phyloP scores from a whole-genome alignment of 768 basidiomycete species.

The Suillus hirtellus region DNA sequence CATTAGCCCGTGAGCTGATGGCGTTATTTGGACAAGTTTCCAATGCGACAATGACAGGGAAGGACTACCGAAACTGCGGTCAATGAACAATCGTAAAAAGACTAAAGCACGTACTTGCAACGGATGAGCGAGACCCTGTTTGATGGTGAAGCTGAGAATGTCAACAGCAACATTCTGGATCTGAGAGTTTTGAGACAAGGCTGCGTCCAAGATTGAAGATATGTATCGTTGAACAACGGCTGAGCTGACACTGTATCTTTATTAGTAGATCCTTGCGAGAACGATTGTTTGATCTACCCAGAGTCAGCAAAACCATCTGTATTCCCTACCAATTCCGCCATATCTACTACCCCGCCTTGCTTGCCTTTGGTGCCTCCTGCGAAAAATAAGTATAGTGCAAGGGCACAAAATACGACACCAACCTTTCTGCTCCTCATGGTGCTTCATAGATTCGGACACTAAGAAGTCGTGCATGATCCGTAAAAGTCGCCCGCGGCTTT shows the following conservation, averaged over 20 bases:
- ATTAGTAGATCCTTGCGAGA: not conserved
- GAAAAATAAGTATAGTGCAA: not conserved
- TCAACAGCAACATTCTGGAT: conserved; percentile 87
- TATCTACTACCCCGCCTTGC: conserved; percentile 59
- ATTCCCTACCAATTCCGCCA: conserved; percentile 94
- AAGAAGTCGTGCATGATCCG: conserved; percentile 93
- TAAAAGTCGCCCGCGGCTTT: conserved; percentile 70
- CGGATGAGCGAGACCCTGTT: conserved; percentile 94
- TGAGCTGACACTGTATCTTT: conserved; percentile 75
- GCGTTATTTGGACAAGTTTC: conserved; percentile 72
- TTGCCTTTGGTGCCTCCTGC: conserved; percentile 25
- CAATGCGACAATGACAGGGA: conserved; percentile 90
- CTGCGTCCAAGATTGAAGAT: conserved; percentile 75
- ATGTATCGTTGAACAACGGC: conserved; percentile 94
- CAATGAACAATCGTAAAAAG: not conserved
- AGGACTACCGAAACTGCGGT: conserved; percentile 53
- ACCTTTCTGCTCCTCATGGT: conserved; percentile 73
- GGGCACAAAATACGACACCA: not conserved
- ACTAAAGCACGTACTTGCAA: conserved; percentile 60
- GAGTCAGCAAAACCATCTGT: conserved; percentile 96
- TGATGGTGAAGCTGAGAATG: conserved; percentile 88
- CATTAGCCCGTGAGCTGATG: conserved; percentile 74
- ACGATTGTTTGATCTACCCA: conserved; percentile 58
- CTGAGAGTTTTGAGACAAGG: conserved; percentile 64
- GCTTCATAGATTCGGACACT: conserved; percentile 78